Evolutionary conservation across 257 asterid genomes (phyloP).

Genomic region (Fraxinus americana): DNA sequence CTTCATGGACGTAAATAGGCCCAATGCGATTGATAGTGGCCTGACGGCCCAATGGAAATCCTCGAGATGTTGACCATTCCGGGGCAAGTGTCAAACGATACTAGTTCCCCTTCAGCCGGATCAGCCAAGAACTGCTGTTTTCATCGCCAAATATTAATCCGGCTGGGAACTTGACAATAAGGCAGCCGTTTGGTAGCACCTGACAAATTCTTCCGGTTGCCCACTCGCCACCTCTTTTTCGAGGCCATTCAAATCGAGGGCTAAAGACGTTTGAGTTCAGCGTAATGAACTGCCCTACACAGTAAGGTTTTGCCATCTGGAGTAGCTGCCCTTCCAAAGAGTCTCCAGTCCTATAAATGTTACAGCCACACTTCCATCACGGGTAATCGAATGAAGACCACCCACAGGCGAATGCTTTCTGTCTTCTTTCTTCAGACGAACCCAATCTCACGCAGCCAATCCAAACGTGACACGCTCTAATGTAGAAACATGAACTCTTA

Average conservation of each 20-base stretch:
- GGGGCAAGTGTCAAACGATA: slow-evolving; percentile 51
- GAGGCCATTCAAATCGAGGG: slow-evolving; percentile 65
- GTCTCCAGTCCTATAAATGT: slow-evolving; percentile 59
- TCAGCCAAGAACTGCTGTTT: slow-evolving; percentile 43
- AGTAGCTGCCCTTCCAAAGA: slow-evolving; percentile 52
- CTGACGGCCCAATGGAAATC: slow-evolving; percentile 68
- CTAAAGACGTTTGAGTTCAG: slow-evolving; percentile 39
- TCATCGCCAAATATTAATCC: slow-evolving; percentile 40
- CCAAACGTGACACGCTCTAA: slow-evolving; percentile 58
- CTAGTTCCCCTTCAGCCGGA: slow-evolving; percentile 57
- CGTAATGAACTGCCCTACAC: slow-evolving; percentile 49
- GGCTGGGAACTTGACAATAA: slow-evolving; percentile 52
- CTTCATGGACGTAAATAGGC: slow-evolving; percentile 41
- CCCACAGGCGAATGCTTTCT: slow-evolving; percentile 53
- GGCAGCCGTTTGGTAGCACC: slow-evolving; percentile 66
- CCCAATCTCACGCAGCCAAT: slow-evolving; percentile 68
- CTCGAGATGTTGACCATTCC: slow-evolving; percentile 49
- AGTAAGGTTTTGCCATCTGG: slow-evolving; percentile 39
- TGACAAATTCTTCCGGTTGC: slow-evolving; percentile 52
- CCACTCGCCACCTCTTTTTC: slow-evolving; percentile 45
- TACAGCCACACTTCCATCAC: slow-evolving; percentile 48
- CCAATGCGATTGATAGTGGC: slow-evolving; percentile 44
- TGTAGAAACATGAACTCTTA: slow-evolving; percentile 41
- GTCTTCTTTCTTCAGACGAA: slow-evolving; percentile 36
- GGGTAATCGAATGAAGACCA: slow-evolving; percentile 50